phyloP scores from a whole-genome alignment of 768 basidiomycete genomes.

The Mycena amicta region DNA sequence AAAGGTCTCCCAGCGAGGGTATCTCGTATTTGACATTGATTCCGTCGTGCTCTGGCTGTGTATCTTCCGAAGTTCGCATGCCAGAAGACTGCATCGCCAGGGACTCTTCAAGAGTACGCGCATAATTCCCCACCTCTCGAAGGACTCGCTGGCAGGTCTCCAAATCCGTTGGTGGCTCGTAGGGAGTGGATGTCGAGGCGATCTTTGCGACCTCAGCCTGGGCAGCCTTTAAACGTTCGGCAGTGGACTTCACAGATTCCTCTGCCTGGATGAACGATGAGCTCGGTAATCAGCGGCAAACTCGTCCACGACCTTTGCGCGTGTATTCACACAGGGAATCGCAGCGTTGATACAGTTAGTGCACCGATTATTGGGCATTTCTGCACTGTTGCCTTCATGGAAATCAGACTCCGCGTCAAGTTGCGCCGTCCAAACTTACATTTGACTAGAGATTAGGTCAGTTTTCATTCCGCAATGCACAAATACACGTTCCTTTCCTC shows the following conservation, averaged over 20 bases:
- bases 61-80: not conserved
- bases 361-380: not conserved
- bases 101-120: not conserved
- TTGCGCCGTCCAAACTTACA: not conserved
- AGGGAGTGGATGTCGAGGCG: not conserved
- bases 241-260: not conserved
- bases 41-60: not conserved
- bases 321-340: not conserved
- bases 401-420: not conserved
- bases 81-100: not conserved
- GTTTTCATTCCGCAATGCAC: too few relatives aligned
- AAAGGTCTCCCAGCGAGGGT: not conserved
- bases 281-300: not conserved
- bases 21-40: not conserved
- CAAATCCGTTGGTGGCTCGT: not conserved
- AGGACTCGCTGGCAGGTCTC: not conserved
- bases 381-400: not conserved
- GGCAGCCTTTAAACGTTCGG: not conserved
- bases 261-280: not conserved
- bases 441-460: too few relatives aligned
- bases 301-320: not conserved
- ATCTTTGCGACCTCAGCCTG: not conserved
- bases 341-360: not conserved
- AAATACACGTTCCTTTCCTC: not conserved
- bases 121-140: not conserved